A percentile compares a stretch with the other conserved stretches of the same genome.
These are phyloP conservation scores for Nephelium lappaceum DNA, from an alignment of 345 rosid species.

Conservation along the genomic window DNA sequence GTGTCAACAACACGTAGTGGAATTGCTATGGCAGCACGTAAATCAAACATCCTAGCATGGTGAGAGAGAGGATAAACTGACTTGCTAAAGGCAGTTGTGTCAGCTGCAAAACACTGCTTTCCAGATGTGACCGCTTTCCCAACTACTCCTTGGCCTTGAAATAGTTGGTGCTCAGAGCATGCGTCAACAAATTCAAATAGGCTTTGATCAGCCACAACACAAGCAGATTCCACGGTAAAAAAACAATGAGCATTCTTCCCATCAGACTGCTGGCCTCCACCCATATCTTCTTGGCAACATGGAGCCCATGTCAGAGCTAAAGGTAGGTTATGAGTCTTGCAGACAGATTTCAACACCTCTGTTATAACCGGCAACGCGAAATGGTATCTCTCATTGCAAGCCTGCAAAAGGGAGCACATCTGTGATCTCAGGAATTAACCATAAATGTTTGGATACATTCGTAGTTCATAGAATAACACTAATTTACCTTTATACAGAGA, in stretches of 20 bases:
- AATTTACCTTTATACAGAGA: slow-evolving; percentile 54
- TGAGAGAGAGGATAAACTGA: slow-evolving; percentile 81
- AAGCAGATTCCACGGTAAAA: slow-evolving; percentile 69
- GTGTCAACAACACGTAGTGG: slow-evolving; percentile 53
- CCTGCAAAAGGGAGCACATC: slow-evolving; percentile 49
- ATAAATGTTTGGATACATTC: slow-evolving; percentile 13
- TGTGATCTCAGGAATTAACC: slow-evolving; percentile 30
- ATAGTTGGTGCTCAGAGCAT: slow-evolving; percentile 86
- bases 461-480: slow-evolving; percentile 15
- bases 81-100: slow-evolving; percentile 66
- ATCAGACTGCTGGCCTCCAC: slow-evolving; percentile 67
- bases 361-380: slow-evolving; percentile 59
- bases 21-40: slow-evolving; percentile 75
- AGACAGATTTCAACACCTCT: slow-evolving; percentile 57
- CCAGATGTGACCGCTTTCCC: slow-evolving; percentile 66
- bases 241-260: slow-evolving; percentile 61
- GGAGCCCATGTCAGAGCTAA: slow-evolving; percentile 89
- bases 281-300: slow-evolving; percentile 61
- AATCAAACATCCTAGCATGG: slow-evolving; percentile 76
- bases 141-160: slow-evolving; percentile 75
- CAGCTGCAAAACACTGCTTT: slow-evolving; percentile 67
- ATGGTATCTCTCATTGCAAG: slow-evolving; percentile 43
- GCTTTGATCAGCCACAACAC: slow-evolving; percentile 53
- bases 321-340: slow-evolving; percentile 62
- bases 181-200: slow-evolving; percentile 57